Evolutionary conservation across 441 rosid species (phyloP).

Genomic region (Syzygium malaccense): DNA sequence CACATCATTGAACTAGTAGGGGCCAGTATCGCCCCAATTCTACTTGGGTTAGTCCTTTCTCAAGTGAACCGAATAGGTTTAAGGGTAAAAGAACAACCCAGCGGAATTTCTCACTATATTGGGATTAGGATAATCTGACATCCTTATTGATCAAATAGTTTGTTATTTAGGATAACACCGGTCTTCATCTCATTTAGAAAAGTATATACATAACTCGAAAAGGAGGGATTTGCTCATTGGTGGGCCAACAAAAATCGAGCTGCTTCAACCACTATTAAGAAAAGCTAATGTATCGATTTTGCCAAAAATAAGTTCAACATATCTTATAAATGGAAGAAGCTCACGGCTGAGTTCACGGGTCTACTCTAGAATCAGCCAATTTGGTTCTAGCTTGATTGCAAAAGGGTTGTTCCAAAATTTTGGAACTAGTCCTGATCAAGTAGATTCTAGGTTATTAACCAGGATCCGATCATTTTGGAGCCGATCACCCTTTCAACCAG

Average conservation of each 20-base stretch:
- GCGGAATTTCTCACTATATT: too few relatives aligned
- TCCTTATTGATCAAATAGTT: too few relatives aligned
- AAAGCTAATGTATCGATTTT: neutral
- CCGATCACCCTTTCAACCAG: neutral
- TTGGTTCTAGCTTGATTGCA: neutral
- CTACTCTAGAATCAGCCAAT: neutral
- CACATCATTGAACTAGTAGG: neutral
- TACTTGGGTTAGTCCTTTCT: neutral
- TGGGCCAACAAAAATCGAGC: neutral
- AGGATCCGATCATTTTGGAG: neutral
- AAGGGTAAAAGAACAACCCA: neutral
- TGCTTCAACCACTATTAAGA: neutral
- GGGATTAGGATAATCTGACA: too few relatives aligned
- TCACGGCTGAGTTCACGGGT: neutral
- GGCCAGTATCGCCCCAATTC: neutral
- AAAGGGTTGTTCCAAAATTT: neutral
- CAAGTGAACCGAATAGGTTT: neutral
- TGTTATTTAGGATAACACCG: neutral
- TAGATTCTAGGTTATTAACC: neutral
- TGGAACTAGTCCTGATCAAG: fast-evolving
- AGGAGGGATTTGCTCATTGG: neutral
- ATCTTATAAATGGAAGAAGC: neutral
- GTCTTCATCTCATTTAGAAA: neutral
- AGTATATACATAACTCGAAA: neutral
- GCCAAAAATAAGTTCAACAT: neutral